Percentiles rank a stretch among this genome's conserved stretches.
Conservation (phyloP, 2,329 filamentous ascomycete genomes). For the Fusarium mexicanum region DNA sequence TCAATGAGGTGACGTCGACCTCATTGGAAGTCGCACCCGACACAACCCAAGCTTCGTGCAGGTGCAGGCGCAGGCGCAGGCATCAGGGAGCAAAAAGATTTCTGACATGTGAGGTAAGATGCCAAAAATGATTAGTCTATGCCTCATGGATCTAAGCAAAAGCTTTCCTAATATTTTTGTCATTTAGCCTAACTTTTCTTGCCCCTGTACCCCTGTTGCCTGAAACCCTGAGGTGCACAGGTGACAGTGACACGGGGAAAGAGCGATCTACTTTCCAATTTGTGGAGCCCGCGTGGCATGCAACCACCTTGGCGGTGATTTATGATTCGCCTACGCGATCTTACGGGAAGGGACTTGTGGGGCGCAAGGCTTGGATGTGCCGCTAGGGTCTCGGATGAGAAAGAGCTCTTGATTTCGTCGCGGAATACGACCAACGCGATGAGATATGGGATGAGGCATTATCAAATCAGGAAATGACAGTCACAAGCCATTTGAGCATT, state of each 20-base stretch:
- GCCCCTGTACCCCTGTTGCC: neutral
- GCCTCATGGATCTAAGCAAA: accelerated
- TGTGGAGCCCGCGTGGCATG: conserved; percentile 24
- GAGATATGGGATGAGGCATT: neutral
- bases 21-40: conserved; percentile 7
- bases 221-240: conserved; percentile 1
- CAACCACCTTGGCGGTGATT: neutral
- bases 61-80: neutral
- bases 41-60: conserved; percentile 13
- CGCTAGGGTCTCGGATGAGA: conserved; percentile 12
- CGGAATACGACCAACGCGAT: conserved; percentile 26
- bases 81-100: neutral
- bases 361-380: conserved; percentile 24
- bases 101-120: neutral
- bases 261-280: conserved; percentile 25
- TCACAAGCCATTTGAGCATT: neutral
- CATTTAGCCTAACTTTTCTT: neutral
- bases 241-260: conserved; percentile 31
- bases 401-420: neutral
- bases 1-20: conserved; percentile 29
- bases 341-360: conserved; percentile 1
- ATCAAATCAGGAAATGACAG: neutral
- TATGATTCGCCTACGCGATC: neutral
- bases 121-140: neutral
- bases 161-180: neutral